Base-by-base conservation (phyloP, 495 filamentous ascomycete genomes). In the Glutinoglossum americanum region DNA sequence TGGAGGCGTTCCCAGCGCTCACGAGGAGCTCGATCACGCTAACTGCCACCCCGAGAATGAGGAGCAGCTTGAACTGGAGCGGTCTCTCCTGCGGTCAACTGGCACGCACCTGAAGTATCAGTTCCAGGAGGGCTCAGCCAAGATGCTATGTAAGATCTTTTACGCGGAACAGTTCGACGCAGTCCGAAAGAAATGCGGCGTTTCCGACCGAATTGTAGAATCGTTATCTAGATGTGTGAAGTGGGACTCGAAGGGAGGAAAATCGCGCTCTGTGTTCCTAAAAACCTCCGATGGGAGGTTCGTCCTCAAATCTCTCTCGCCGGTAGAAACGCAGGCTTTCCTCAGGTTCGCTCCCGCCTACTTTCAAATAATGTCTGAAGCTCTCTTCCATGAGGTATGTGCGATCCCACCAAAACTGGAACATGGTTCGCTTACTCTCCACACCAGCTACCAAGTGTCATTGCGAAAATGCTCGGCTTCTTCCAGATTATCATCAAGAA, bases 401-500 rank as follows among this genome's bases (percentile, higher is more conserved):
- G 55, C 13, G 26, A 1, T 49, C 47, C 47, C 39, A 21, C 30
- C 11, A 35, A 41, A 56, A 9, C 2, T 2, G 9, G 17, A 55
- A 35, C 7, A 35, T 11, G 53, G 21, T 28, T 23, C 1, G 28
- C 30, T 55, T 21, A 35, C 9, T 23, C 6, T 55, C 28, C 59
- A 30, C 26, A 30, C 26, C 49, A 61, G 62, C 74, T 99, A 6
- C 92, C 92, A 1, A 92, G 89, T 10, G 93, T 94, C 17, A 97
- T 99, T 63, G 92, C 92, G 11, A 99, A 99, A 71, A 97, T 99
- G 93, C 79, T 97, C 51, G 92, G 92, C 1, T 95, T 99, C 70
- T 99, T 94, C 68, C 90, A 97, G 62, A 82, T 99, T 60, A 80
- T 84, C 62, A 96, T 99, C 71, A 94, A 92, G 69, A 97, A 97